Conservation (phyloP, 2,329 filamentous ascomycete genomes). For the Apiospora rasikravindrae region DNA sequence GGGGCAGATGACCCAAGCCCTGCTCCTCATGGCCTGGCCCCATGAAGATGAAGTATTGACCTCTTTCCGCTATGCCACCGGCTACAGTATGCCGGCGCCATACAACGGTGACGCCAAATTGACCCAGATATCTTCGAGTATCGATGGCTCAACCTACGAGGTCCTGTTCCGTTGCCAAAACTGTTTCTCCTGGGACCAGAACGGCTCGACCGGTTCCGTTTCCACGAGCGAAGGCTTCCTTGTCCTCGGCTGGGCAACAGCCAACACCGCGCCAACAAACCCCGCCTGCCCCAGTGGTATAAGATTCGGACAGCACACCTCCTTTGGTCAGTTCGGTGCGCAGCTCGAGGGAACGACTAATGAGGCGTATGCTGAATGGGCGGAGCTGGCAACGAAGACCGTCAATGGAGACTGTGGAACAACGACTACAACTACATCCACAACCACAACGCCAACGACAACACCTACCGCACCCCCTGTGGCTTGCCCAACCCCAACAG, state of each 20-base stretch:
- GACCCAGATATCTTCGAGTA: slow-evolving; percentile 62
- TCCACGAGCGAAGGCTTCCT: slow-evolving; percentile 50
- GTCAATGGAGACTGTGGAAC: slow-evolving; percentile 27
- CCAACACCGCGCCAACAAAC: slow-evolving; percentile 48
- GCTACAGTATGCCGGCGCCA: slow-evolving; percentile 62
- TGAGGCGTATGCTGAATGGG: slow-evolving; percentile 48
- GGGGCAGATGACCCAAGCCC: slow-evolving; percentile 40
- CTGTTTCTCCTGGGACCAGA: slow-evolving; percentile 60
- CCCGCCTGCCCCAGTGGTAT: slow-evolving; percentile 50
- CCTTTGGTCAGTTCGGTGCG: slow-evolving; percentile 60
- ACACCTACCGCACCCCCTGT: neutral
- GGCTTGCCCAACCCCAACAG: slow-evolving; percentile 36
- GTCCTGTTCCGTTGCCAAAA: slow-evolving; percentile 68
- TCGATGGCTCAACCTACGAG: slow-evolving; percentile 64
- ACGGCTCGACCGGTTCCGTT: slow-evolving; percentile 49
- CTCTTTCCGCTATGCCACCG: slow-evolving; percentile 62
- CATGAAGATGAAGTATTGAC: slow-evolving; percentile 59
- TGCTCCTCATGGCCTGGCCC: slow-evolving; percentile 59
- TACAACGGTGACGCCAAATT: slow-evolving; percentile 68
- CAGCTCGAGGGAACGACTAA: slow-evolving; percentile 37
- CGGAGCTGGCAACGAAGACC: slow-evolving; percentile 48
- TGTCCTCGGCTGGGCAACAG: slow-evolving; percentile 61
- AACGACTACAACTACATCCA: slow-evolving; percentile 66
- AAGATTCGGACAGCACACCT: slow-evolving; percentile 58
- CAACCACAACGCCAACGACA: slow-evolving; percentile 38